A percentile compares a stretch with the other conserved stretches of the same genome.
These are phyloP conservation scores for Jimgerdemannia lactiflua DNA, from an alignment of 192 early-diverging fungal genomes.

Conservation along the genomic window DNA sequence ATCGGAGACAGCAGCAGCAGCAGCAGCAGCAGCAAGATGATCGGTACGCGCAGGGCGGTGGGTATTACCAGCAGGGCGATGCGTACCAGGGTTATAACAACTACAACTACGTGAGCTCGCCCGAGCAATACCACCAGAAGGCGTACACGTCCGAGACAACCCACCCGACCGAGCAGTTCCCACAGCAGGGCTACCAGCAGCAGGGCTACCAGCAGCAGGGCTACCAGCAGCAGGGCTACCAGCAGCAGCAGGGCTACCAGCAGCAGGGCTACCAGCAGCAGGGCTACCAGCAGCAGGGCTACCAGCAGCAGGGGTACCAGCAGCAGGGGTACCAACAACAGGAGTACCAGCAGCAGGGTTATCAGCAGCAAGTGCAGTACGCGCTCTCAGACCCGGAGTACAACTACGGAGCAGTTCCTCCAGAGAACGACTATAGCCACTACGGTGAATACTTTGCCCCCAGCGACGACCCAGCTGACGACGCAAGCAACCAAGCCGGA, in stretches of 20 bases:
- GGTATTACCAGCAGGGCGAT: not conserved
- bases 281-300: not conserved
- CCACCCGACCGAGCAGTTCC: too few species aligned
- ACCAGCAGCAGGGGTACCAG: not conserved
- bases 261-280: not conserved
- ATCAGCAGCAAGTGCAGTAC: not conserved
- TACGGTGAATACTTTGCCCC: not conserved
- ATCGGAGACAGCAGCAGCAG: not conserved
- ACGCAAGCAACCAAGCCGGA: not conserved
- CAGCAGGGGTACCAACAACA: not conserved
- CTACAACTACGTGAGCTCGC: not conserved
- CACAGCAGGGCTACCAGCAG: not conserved
- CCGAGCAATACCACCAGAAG: not conserved
- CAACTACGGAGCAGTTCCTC: not conserved
- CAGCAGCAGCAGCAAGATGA: not conserved
- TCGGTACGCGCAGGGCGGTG: not conserved
- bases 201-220: not conserved
- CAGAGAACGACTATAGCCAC: not conserved
- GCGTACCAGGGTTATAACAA: not conserved
- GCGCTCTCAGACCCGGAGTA: not conserved
- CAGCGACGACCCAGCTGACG: too few species aligned
- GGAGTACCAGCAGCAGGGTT: not conserved
- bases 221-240: not conserved
- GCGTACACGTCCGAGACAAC: not conserved
- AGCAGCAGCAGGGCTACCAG: not conserved